Evolutionary conservation across 306 rosid species (phyloP).

Genomic region (Fragaria ananassa): DNA sequence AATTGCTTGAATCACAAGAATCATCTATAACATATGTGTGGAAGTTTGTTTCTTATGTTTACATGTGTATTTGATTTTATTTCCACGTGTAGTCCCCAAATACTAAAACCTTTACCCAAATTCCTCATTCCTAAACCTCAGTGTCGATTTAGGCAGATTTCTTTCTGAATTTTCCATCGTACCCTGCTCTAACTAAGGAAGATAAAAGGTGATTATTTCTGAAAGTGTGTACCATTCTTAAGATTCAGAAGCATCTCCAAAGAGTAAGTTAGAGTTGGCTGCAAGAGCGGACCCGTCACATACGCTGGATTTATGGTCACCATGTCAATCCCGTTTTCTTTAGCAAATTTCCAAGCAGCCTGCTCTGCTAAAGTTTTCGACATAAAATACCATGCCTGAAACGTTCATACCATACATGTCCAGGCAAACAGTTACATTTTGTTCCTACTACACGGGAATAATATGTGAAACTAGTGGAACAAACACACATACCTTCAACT

Average conservation of each 20-base stretch:
- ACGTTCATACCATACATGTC: not conserved
- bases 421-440: not conserved
- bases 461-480: not conserved
- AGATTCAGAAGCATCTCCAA: slow-evolving; percentile 13
- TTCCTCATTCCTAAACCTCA: not conserved
- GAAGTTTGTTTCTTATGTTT: not conserved
- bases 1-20: not conserved
- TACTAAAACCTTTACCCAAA: not conserved
- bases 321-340: slow-evolving; percentile 29
- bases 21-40: not conserved
- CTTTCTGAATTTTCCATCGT: not conserved
- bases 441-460: not conserved
- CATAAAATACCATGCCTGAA: slow-evolving; percentile 25
- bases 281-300: slow-evolving; percentile 34
- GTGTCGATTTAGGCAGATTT: not conserved
- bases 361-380: slow-evolving; percentile 38
- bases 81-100: not conserved
- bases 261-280: slow-evolving; percentile 20
- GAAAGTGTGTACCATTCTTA: slow-evolving; percentile 12
- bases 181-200: not conserved
- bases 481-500: slow-evolving; percentile 16
- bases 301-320: slow-evolving; percentile 25
- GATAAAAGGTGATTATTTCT: not conserved
- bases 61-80: not conserved
- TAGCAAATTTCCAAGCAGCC: slow-evolving; percentile 35